Conservation (phyloP, 345 rosid species). For the Moringa oleifera region DNA sequence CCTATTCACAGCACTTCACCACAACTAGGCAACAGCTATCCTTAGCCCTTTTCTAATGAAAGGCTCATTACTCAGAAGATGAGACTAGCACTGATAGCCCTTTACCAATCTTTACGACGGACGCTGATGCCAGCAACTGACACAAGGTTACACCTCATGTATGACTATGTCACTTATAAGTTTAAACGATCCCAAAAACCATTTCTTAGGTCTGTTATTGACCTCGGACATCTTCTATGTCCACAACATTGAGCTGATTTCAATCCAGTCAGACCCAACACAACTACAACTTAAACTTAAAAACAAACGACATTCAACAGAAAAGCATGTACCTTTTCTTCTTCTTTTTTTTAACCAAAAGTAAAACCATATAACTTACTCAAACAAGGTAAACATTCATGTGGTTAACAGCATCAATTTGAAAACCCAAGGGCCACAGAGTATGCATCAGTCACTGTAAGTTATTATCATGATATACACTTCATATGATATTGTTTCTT, state of each 20-base stretch:
- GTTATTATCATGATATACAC: too few relatives aligned
- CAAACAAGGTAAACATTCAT: too few relatives aligned
- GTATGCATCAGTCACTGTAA: too few relatives aligned
- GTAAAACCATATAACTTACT: neutral
- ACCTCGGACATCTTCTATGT: neutral
- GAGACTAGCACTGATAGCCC: neutral
- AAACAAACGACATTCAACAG: neutral
- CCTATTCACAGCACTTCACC: neutral
- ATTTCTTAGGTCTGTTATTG: neutral
- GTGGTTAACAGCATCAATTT: too few relatives aligned
- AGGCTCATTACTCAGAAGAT: neutral
- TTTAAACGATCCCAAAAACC: neutral
- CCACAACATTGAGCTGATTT: neutral
- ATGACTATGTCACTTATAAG: too few relatives aligned
- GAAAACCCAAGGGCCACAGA: too few relatives aligned
- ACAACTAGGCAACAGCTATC: neutral
- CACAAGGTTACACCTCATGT: neutral
- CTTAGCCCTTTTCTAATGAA: neutral
- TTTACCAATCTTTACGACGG: neutral
- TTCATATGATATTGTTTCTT: too few relatives aligned
- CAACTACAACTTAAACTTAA: neutral
- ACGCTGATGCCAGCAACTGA: neutral
- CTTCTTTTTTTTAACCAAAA: too few relatives aligned
- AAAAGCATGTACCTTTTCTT: too few relatives aligned
- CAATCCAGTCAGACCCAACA: neutral